Percentiles rank a stretch among this genome's conserved stretches.
Evolutionary conservation across 2,329 filamentous ascomycete species (phyloP).

Genomic region (Ceratocystis papillata): DNA sequence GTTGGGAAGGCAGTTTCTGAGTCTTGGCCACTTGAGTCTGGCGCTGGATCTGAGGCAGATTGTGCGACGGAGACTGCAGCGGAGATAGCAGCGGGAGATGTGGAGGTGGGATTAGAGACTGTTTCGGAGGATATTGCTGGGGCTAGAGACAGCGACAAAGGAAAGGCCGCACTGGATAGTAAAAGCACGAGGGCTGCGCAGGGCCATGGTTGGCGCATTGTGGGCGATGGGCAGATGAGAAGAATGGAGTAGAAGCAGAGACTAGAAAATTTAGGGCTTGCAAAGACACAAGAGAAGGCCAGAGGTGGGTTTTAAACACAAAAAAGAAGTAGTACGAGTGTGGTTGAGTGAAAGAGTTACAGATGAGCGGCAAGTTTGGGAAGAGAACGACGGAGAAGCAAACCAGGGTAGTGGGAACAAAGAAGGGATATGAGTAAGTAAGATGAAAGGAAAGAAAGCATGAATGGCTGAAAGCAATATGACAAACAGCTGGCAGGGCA

Average conservation of each 20-base stretch:
- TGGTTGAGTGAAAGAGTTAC: background rate
- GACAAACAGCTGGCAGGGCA: background rate
- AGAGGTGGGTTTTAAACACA: background rate
- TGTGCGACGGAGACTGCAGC: slow-evolving; percentile 3
- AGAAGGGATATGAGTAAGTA: background rate
- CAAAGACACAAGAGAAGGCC: background rate
- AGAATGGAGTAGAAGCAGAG: background rate
- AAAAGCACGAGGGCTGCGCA: slow-evolving; percentile 5
- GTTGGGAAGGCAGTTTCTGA: background rate
- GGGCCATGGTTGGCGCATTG: slow-evolving; percentile 14
- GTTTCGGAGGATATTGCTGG: slow-evolving; percentile 1
- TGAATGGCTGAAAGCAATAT: background rate
- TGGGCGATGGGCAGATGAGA: background rate
- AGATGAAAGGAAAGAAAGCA: background rate
- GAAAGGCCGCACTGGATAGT: background rate
- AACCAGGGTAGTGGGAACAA: background rate
- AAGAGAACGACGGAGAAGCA: background rate
- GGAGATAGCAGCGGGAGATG: slow-evolving; percentile 4
- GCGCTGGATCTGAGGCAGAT: background rate
- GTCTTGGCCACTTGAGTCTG: slow-evolving; percentile 1
- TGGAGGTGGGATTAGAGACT: slow-evolving; percentile 6
- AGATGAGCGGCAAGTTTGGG: background rate
- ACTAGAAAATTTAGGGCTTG: background rate
- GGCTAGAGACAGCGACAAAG: background rate
- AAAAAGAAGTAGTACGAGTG: background rate